Conservation (phyloP, 768 basidiomycete species). For the Podaxis sp. region DNA sequence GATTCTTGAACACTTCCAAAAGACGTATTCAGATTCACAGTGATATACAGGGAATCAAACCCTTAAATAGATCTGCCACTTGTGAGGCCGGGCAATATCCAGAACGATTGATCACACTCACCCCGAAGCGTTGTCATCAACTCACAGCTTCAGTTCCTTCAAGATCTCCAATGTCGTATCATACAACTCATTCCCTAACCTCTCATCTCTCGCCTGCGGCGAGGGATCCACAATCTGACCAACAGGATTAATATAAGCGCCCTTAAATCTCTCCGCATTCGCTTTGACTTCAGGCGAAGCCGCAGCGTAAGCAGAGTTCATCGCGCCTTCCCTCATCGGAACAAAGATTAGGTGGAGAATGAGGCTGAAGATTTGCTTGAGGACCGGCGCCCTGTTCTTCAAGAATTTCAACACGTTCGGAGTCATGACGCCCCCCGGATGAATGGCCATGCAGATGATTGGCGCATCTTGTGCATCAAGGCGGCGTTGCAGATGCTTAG, state of each 20-base stretch:
- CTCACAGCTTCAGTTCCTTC: conserved; percentile 21
- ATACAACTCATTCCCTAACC: conserved; percentile 38
- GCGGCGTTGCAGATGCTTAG: conserved; percentile 46
- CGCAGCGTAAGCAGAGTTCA: conserved; percentile 37
- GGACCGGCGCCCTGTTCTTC: conserved; percentile 2
- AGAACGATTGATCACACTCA: too few relatives aligned
- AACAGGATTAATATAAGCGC: conserved; percentile 35
- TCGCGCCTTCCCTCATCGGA: conserved; percentile 29
- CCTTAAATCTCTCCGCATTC: conserved; percentile 32
- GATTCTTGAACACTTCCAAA: too few relatives aligned
- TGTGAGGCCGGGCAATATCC: too few relatives aligned
- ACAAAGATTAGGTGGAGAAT: conserved; percentile 18
- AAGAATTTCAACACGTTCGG: conserved; percentile 16
- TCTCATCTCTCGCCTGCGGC: conserved; percentile 26
- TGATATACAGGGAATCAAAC: too few relatives aligned
- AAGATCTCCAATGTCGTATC: conserved; percentile 34
- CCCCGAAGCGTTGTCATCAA: too few relatives aligned
- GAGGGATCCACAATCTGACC: conserved; percentile 27
- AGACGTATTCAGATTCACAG: too few relatives aligned
- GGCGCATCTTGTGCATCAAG: conserved; percentile 33
- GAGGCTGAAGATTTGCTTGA: conserved; percentile 12
- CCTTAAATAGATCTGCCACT: too few relatives aligned
- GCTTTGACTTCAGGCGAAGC: conserved; percentile 32
- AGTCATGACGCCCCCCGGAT: conserved; percentile 41
- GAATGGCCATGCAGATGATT: conserved; percentile 37